phyloP scores from a whole-genome alignment of 2,329 filamentous ascomycete genomes.

The Tolypocladium tundrense region DNA sequence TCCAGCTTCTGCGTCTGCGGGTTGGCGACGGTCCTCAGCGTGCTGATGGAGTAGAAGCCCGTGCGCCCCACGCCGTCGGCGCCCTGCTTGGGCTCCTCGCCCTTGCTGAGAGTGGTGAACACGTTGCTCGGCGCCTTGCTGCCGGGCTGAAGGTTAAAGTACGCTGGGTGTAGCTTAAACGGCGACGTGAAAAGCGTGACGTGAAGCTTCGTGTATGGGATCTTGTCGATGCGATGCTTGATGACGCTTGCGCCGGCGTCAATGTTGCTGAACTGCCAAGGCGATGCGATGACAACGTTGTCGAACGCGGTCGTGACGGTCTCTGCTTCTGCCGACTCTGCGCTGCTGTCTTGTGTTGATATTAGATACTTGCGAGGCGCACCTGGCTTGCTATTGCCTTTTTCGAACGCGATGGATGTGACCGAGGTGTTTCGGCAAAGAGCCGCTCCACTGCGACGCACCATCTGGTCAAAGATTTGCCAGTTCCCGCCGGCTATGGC shows the following conservation, averaged over 20 bases:
- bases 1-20: slow-evolving; percentile 43
- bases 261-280: slow-evolving; percentile 72
- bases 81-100: slow-evolving; percentile 40
- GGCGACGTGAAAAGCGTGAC: slow-evolving; percentile 84
- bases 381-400: slow-evolving; percentile 26
- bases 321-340: slow-evolving; percentile 14
- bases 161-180: slow-evolving; percentile 56
- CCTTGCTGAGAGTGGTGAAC: slow-evolving; percentile 66
- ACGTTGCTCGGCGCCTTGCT: slow-evolving; percentile 59
- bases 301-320: slow-evolving; percentile 54
- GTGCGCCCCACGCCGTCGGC: slow-evolving; percentile 56
- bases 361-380: slow-evolving; percentile 37
- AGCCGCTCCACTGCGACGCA: slow-evolving; percentile 50
- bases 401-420: slow-evolving; percentile 42
- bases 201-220: slow-evolving; percentile 81
- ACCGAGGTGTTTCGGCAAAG: slow-evolving; percentile 61
- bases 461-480: slow-evolving; percentile 83
- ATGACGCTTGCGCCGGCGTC: slow-evolving; percentile 53
- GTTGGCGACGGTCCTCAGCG: slow-evolving; percentile 54
- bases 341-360: slow-evolving; percentile 19
- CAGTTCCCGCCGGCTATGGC: slow-evolving; percentile 80
- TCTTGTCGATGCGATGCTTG: slow-evolving; percentile 58
- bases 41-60: slow-evolving; percentile 80
- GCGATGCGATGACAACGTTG: slow-evolving; percentile 71
- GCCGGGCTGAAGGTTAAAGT: slow-evolving; percentile 57